Evolutionary conservation across 192 early-diverging fungal species (phyloP), one percentile per base, ranked within the genome.

Genomic region (Phycomyces blakesleeanus): DNA sequence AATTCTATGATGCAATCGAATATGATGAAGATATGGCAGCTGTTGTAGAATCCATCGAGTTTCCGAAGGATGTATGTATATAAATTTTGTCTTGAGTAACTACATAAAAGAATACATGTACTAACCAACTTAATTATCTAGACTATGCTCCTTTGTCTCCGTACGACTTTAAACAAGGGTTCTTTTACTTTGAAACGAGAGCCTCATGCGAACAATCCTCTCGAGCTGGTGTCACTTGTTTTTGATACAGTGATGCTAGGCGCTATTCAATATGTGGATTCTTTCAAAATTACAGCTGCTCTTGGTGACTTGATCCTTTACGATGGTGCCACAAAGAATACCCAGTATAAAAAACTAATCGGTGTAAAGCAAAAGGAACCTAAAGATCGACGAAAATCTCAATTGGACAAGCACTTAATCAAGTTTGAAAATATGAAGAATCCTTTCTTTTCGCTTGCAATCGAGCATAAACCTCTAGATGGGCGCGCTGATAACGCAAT

Each of bases 1-100:
- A 95, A 73, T 80, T 98, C 14, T 95, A 93, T 78, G 87, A 96
- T 29, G 91, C 92, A 9, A 98, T 98, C 57, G 95, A 98, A 55
- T 98, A 89, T 71, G 90, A 98, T 68, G 93, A 93, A 57, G 80
- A 88, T 16, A 69, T 51, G 40, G 76, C 87, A 0, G 81, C 86
- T 0, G 63, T 87, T 7, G 69, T 77, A 2, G 78, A 62, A 3
- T 74, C 80, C 27, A 59, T 85, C 0, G 85, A 86, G 34, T 60
- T 89, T 6, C 86, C 87, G 8, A 78, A 79, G 61, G 88, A 91
- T 65, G 82, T 81, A 66, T 59, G 59, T 77, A 76, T 27, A 72
- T 81, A 29, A 27, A 34, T 34, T 39, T 18, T 3, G 24, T 15
- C 24, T 55, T 5, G 18, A 51, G 5, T 16, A 16, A 51, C 10